phyloP scores from a whole-genome alignment of 225 moss, liverwort and hornwort species.

The Physcomitrium patens region DNA sequence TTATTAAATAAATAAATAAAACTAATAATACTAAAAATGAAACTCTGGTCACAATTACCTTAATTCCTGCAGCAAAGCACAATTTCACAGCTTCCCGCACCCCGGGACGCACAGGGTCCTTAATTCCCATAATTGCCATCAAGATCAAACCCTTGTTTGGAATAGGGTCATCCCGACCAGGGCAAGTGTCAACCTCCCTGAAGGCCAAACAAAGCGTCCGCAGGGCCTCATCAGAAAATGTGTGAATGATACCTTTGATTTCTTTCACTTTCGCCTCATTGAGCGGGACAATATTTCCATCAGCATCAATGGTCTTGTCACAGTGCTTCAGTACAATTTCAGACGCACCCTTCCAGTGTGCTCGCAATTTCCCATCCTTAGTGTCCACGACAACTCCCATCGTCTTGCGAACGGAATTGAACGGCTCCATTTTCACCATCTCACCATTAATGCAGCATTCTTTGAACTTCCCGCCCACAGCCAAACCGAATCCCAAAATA shows the following conservation, averaged over 20 bases:
- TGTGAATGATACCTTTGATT: conserved; percentile 45
- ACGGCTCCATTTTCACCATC: conserved; percentile 80
- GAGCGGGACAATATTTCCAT: conserved; percentile 58
- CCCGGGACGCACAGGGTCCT: conserved; percentile 90
- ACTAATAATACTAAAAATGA: not conserved
- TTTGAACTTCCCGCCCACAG: conserved; percentile 65
- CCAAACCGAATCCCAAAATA: conserved; percentile 66
- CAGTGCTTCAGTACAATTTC: conserved; percentile 81
- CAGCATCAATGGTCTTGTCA: conserved; percentile 52
- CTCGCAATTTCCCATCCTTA: conserved; percentile 51
- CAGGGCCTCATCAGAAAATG: conserved; percentile 74
- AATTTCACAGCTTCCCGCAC: conserved; percentile 78
- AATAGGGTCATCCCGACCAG: conserved; percentile 53
- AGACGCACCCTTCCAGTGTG: conserved; percentile 93
- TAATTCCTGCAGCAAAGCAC: conserved; percentile 78
- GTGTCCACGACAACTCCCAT: conserved; percentile 74
- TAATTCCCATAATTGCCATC: conserved; percentile 79
- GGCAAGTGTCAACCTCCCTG: conserved; percentile 46
- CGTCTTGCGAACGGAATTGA: conserved; percentile 74
- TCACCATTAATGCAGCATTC: conserved; percentile 37
- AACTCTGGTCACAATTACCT: conserved; percentile 44
- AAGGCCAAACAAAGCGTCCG: conserved; percentile 83
- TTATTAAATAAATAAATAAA: conserved; percentile 18
- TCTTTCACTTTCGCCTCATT: conserved; percentile 56
- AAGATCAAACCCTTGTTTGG: conserved; percentile 67